phyloP scores from a whole-genome alignment of 441 rosid species.

The Erodium moschatum region DNA sequence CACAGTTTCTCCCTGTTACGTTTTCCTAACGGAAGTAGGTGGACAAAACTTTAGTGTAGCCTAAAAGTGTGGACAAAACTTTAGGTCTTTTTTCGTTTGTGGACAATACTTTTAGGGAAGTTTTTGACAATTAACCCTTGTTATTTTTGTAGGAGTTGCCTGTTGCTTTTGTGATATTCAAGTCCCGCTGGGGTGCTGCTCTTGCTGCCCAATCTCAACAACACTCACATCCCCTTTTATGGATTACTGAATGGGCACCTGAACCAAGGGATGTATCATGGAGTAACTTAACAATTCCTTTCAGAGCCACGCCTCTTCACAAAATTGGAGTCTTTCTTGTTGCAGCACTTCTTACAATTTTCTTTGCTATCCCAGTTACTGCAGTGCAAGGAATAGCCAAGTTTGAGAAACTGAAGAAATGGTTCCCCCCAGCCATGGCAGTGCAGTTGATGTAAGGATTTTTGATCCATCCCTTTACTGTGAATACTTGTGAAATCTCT shows the following conservation, averaged over 20 bases:
- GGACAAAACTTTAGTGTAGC: too few relatives aligned
- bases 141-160: slow-evolving; percentile 53
- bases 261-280: slow-evolving; percentile 77
- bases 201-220: slow-evolving; percentile 75
- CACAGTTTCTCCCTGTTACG: too few relatives aligned
- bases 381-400: slow-evolving; percentile 93
- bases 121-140: not conserved
- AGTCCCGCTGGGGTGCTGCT: slow-evolving; percentile 61
- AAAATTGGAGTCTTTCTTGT: slow-evolving; percentile 57
- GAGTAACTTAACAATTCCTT: slow-evolving; percentile 56
- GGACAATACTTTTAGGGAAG: too few relatives aligned
- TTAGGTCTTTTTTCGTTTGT: too few relatives aligned
- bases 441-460: slow-evolving; percentile 58
- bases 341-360: slow-evolving; percentile 64
- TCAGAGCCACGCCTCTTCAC: slow-evolving; percentile 44
- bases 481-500: not conserved
- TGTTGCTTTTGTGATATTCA: slow-evolving; percentile 73
- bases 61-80: too few relatives aligned
- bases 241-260: slow-evolving; percentile 77
- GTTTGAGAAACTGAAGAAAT: slow-evolving; percentile 69
- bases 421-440: slow-evolving; percentile 89
- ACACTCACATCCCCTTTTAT: slow-evolving; percentile 58
- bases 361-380: slow-evolving; percentile 81
- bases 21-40: too few relatives aligned
- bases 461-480: not conserved